phyloP scores from a whole-genome alignment of 2,329 filamentous ascomycete species.

The Penicillium sp. region DNA sequence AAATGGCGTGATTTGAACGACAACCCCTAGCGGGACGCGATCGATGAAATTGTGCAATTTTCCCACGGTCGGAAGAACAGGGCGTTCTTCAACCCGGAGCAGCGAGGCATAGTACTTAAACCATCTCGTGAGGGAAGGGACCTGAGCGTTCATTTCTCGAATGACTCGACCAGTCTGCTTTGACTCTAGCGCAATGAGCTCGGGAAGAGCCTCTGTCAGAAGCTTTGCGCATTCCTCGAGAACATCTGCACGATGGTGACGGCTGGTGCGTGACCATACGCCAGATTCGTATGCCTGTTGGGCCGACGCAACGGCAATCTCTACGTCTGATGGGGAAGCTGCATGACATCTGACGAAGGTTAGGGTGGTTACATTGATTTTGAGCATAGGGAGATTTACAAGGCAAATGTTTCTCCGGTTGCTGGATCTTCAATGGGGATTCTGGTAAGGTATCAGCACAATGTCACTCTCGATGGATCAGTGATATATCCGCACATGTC shows the following conservation, averaged over 20 bases:
- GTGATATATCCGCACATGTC: conserved; percentile 2
- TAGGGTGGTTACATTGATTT: not conserved
- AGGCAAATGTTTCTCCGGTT: conserved; percentile 20
- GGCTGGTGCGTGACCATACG: conserved; percentile 20
- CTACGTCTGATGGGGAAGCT: conserved; percentile 17
- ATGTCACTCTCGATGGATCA: not conserved
- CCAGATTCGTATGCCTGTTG: conserved; percentile 18
- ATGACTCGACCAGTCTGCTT: conserved; percentile 68
- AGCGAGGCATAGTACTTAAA: conserved; percentile 71
- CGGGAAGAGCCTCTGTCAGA: conserved; percentile 42
- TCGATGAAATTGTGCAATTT: conserved; percentile 43
- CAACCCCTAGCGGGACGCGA: conserved; percentile 41
- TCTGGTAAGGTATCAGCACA: conserved; percentile 2
- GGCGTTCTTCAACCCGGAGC: conserved; percentile 66
- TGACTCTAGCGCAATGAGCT: conserved; percentile 65
- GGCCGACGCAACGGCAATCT: conserved; percentile 12
- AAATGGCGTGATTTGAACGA: conserved; percentile 43
- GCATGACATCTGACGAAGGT: conserved; percentile 17
- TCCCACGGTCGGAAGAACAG: conserved; percentile 63
- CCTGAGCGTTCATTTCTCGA: conserved; percentile 70
- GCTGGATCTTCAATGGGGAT: conserved; percentile 23
- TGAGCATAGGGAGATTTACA: conserved; percentile 4
- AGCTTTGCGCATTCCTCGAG: conserved; percentile 20
- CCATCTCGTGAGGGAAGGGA: conserved; percentile 61
- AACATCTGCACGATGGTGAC: conserved; percentile 24